Evolutionary conservation across 2,329 filamentous ascomycete species (phyloP).

Genomic region (Botrytis porri): DNA sequence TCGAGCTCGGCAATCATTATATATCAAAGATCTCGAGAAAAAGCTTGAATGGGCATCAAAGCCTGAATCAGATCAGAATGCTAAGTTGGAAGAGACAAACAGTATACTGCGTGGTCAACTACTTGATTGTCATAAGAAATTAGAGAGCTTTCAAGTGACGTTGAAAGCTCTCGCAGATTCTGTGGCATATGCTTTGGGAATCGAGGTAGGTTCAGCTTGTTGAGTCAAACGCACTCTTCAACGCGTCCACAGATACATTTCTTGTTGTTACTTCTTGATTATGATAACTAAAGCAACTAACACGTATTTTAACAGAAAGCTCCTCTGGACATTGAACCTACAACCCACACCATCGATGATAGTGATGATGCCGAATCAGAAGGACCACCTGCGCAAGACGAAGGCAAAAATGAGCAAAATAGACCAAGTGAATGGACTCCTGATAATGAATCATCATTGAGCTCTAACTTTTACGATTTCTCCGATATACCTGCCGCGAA

Average conservation of each 20-base stretch:
- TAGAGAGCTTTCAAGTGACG: slow-evolving; percentile 19
- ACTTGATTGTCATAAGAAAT: slow-evolving; percentile 18
- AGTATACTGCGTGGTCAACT: slow-evolving; percentile 2
- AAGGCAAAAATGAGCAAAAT: not conserved
- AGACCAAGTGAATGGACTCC: slow-evolving; percentile 1
- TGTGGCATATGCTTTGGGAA: slow-evolving; percentile 15
- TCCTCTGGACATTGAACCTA: not conserved
- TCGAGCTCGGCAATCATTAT: slow-evolving; percentile 15
- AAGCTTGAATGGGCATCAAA: slow-evolving; percentile 18
- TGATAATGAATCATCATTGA: slow-evolving; percentile 4
- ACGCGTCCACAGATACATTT: not conserved
- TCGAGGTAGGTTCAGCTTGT: slow-evolving; percentile 6
- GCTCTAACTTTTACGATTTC: not conserved
- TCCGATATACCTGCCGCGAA: not conserved
- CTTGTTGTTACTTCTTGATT: not conserved
- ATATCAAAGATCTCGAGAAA: slow-evolving; percentile 18
- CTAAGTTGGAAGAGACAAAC: slow-evolving; percentile 16
- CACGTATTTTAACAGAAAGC: not conserved
- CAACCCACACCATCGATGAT: not conserved
- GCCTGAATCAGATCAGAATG: slow-evolving; percentile 17
- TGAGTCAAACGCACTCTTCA: not conserved
- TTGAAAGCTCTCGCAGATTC: slow-evolving; percentile 15
- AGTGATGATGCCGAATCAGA: slow-evolving; percentile 14
- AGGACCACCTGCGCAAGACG: not conserved
- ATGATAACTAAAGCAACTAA: not conserved